Percentiles rank a stretch among this genome's conserved stretches.
Conservation (phyloP, 208 protist genomes). For the Tritrichomonas musculus region DNA sequence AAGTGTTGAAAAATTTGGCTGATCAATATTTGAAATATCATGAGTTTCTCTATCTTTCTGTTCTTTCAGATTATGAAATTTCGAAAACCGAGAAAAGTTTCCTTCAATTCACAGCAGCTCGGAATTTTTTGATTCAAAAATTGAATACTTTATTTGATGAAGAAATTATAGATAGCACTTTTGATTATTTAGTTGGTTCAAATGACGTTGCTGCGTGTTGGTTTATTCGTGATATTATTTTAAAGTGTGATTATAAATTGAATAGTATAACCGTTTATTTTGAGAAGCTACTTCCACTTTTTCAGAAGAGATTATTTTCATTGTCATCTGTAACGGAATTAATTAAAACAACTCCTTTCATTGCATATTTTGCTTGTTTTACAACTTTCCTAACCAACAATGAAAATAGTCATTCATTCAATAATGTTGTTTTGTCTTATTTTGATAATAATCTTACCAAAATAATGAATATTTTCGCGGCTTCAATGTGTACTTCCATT, state of each 20-base stretch:
- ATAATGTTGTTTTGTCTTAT: no score
- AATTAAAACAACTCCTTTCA: background rate
- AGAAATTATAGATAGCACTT: no score
- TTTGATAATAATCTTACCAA: background rate
- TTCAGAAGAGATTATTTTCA: background rate
- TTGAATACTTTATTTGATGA: background rate
- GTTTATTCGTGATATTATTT: background rate
- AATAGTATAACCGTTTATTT: background rate
- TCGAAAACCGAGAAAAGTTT: background rate
- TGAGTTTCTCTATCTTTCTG: background rate
- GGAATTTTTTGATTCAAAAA: background rate
- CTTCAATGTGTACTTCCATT: background rate
- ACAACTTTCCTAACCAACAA: background rate
- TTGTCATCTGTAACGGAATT: background rate
- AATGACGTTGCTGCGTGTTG: background rate
- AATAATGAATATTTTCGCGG: background rate
- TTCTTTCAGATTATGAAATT: background rate
- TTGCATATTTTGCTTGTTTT: background rate
- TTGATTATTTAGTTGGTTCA: background rate
- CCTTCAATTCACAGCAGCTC: background rate
- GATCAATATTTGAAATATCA: background rate
- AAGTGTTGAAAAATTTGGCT: background rate
- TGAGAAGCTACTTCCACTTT: background rate
- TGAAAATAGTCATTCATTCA: no score
- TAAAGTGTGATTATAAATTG: background rate